Evolutionary conservation across 768 basidiomycete genomes (phyloP).

Genomic region (Hydnomerulius pinastri): DNA sequence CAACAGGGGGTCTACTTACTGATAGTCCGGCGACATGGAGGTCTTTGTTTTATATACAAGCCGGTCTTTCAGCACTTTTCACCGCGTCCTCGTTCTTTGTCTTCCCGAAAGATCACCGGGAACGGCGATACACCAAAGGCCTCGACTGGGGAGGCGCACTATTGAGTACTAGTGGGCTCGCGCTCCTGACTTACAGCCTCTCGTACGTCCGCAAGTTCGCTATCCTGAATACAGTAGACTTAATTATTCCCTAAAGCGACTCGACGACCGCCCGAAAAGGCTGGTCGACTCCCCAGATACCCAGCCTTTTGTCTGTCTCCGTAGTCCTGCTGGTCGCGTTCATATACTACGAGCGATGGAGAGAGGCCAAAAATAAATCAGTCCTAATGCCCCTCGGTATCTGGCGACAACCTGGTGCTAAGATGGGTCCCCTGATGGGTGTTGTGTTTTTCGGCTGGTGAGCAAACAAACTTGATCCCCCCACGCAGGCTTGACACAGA

Average conservation of each 20-base stretch:
- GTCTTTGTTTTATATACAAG: constrained; percentile 35
- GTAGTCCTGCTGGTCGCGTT: constrained; percentile 28
- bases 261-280: constrained; percentile 33
- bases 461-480: too few species aligned
- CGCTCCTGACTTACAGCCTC: constrained; percentile 35
- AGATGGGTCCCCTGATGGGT: constrained; percentile 29
- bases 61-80: constrained; percentile 31
- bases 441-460: constrained; percentile 36
- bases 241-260: constrained; percentile 18
- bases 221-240: neutral
- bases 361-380: constrained; percentile 26
- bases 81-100: constrained; percentile 24
- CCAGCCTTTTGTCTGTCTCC: constrained; percentile 29
- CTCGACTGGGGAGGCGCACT: constrained; percentile 38
- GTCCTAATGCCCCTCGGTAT: constrained; percentile 36
- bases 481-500: too few species aligned
- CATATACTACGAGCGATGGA: constrained; percentile 31
- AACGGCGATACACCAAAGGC: constrained; percentile 31
- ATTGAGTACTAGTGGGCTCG: constrained; percentile 34
- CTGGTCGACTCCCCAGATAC: constrained; percentile 35
- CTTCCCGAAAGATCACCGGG: constrained; percentile 18
- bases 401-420: constrained; percentile 32
- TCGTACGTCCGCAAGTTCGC: constrained; percentile 24
- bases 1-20: constrained; percentile 33
- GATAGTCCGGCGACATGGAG: constrained; percentile 34